Evolutionary conservation across 768 basidiomycete genomes (phyloP).

Genomic region (Lactarius hatsudake): DNA sequence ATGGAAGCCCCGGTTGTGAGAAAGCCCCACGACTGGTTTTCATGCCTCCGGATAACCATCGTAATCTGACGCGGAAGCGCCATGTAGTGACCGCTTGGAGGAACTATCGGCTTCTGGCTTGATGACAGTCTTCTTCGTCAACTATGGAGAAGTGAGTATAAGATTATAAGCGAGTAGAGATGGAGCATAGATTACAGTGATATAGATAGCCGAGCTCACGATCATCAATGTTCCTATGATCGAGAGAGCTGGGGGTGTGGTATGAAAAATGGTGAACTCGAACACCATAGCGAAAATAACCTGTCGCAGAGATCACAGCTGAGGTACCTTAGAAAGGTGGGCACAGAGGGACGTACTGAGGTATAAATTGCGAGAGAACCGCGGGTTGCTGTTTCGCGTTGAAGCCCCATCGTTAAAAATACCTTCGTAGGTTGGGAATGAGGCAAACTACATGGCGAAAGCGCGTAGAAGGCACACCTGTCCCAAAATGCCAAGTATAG

Average conservation of each 20-base stretch:
- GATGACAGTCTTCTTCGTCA: slow-evolving; percentile 15
- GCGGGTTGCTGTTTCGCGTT: slow-evolving; percentile 61
- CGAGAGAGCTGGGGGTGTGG: slow-evolving; percentile 55
- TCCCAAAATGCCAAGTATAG: slow-evolving; percentile 50
- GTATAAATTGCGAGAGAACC: slow-evolving; percentile 62
- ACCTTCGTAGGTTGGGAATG: slow-evolving; percentile 35
- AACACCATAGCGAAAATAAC: slow-evolving; percentile 67
- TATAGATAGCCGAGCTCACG: slow-evolving; percentile 57
- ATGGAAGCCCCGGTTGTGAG: not conserved
- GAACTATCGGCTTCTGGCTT: slow-evolving; percentile 9
- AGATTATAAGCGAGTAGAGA: not conserved
- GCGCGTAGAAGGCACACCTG: slow-evolving; percentile 32
- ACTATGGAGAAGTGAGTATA: not conserved
- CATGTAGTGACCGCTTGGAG: not conserved
- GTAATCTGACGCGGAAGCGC: not conserved
- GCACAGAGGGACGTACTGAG: slow-evolving; percentile 38
- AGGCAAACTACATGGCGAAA: not conserved
- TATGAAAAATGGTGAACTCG: slow-evolving; percentile 64
- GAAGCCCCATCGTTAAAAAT: slow-evolving; percentile 59
- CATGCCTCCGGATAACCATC: not conserved
- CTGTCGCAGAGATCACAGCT: slow-evolving; percentile 33
- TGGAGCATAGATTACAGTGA: slow-evolving; percentile 48
- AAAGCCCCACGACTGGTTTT: not conserved
- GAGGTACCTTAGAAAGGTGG: not conserved
- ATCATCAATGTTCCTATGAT: slow-evolving; percentile 65